Base-by-base conservation (phyloP, 2,329 filamentous ascomycete genomes). In the Penicillium concentricum region DNA sequence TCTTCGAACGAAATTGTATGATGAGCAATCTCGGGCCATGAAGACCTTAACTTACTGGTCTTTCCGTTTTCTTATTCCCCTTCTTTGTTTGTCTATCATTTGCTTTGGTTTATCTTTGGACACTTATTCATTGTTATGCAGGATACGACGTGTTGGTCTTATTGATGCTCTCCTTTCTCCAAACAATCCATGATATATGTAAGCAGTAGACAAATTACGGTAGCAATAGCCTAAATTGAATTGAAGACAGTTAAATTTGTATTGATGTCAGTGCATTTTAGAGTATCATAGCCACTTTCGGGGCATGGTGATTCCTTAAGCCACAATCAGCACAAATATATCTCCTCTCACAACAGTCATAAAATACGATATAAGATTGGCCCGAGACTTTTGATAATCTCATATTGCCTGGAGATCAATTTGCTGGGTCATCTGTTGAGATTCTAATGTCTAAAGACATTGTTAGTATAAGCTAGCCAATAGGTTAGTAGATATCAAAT, bases 1-100 rank as follows among this genome's bases (percentile, higher is more conserved):
- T 51, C 57, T 53, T 58, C 57, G 13, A 51, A 34, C 28, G 37
- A 66, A 62, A 65, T 65, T 66, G 58, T 52, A 55, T 34, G 54
- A 59, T 45, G 56, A 60, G 57, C 47, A 51, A 55, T 60, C 56
- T 59, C 45, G 38, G 37, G 38, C 44, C 26, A 53, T 56, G 42
- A 54, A 55, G 42, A 42, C 13, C 34, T 51, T 22, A 7, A 20
- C 46, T 35, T 47, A 22, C 48, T 56, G 59, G 43, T 56, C 42
- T 44, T 43, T 35, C 44, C 34, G 38, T 13, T 51, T 49, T 26
- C 13, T 54, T 45, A 60, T 54, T 52, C 47, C 52, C 26, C 20
- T 44, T 37, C 37, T 46, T 13, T 16, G 30, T 15, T 38, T 45
- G 3, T n/a, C 22, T 6, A 6, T 41, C 12, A 5, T 49, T 49